Conservation (phyloP, 768 basidiomycete genomes). For the Pleurotus tuoliensis region DNA sequence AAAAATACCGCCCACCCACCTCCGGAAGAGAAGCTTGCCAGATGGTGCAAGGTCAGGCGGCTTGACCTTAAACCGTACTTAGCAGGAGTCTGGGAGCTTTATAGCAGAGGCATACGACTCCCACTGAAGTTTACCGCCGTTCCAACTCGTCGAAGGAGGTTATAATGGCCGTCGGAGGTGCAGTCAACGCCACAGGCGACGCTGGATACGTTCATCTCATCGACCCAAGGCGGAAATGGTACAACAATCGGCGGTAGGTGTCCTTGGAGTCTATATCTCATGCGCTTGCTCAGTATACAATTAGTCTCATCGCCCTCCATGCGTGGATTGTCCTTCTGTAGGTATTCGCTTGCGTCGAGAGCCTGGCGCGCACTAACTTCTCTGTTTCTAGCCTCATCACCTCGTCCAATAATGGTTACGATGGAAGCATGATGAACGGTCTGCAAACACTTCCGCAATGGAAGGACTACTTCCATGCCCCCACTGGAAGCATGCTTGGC, state of each 20-base stretch:
- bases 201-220: slow-evolving; percentile 50
- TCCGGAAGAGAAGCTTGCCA: no score
- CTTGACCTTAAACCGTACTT: no score
- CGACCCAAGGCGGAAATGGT: slow-evolving; percentile 69
- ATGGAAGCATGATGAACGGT: slow-evolving; percentile 48
- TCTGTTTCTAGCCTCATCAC: slow-evolving; percentile 57
- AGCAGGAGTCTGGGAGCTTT: no score
- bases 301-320: slow-evolving; percentile 57
- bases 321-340: slow-evolving; percentile 68
- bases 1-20: no score
- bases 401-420: slow-evolving; percentile 72
- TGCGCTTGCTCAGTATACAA: neutral
- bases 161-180: slow-evolving; percentile 52
- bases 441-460: slow-evolving; percentile 49
- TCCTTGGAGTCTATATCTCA: neutral
- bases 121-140: no score
- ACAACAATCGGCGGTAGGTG: slow-evolving; percentile 65
- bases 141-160: no score
- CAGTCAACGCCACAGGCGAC: slow-evolving; percentile 26
- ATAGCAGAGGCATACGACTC: no score
- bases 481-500: slow-evolving; percentile 55
- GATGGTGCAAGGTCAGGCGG: no score
- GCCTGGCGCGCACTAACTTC: neutral
- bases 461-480: slow-evolving; percentile 54
- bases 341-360: slow-evolving; percentile 15